phyloP scores from a whole-genome alignment of 257 asterid species.

The Rauvolfia tetraphylla region DNA sequence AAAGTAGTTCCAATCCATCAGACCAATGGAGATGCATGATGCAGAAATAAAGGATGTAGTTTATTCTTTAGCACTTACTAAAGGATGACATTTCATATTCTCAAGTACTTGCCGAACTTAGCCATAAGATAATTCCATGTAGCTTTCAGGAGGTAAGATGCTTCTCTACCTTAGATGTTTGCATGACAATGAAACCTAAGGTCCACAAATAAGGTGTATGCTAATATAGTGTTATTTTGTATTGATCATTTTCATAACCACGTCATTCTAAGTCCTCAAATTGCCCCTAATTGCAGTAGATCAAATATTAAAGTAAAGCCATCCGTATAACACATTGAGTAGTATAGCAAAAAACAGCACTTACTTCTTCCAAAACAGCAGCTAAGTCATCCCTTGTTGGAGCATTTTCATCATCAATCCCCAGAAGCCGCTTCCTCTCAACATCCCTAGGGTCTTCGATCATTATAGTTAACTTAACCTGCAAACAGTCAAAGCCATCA shows the following conservation, averaged over 20 bases:
- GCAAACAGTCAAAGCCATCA: slow-evolving; percentile 12
- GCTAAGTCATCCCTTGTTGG: slow-evolving; percentile 95
- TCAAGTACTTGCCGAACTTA: not conserved
- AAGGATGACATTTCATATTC: not conserved
- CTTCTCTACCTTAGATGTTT: not conserved
- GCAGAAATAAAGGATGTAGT: not conserved
- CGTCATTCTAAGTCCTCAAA: not conserved
- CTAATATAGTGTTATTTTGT: not conserved
- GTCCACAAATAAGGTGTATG: not conserved
- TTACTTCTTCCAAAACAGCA: slow-evolving; percentile 71
- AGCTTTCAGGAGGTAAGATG: not conserved
- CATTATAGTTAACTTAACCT: slow-evolving; percentile 82
- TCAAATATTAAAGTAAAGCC: not conserved
- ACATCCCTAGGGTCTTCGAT: slow-evolving; percentile 98
- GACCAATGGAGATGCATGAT: not conserved
- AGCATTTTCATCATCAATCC: slow-evolving; percentile 87
- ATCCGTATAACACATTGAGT: not conserved
- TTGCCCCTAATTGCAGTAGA: not conserved
- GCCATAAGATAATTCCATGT: not conserved
- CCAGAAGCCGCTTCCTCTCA: slow-evolving; percentile 87
- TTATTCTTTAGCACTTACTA: not conserved
- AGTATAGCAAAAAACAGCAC: slow-evolving; percentile 8
- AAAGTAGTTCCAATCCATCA: not conserved
- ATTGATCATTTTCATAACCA: not conserved
- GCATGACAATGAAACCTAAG: not conserved